Base-by-base conservation (phyloP, 768 basidiomycete species). In the Tulasnella sp. region DNA sequence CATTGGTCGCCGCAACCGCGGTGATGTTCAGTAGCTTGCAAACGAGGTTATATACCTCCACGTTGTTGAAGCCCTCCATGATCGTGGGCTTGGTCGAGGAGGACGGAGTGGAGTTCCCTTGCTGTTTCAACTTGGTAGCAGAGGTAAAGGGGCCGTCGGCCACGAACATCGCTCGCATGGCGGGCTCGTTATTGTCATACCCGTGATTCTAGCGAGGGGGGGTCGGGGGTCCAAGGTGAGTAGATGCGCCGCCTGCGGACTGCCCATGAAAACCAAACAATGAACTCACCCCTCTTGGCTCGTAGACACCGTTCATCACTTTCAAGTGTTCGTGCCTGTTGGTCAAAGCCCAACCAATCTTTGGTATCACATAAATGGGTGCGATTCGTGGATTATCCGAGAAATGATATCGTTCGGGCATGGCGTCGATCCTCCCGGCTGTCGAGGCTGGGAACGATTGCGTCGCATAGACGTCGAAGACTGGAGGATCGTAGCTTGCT, bases 101-200 rank as follows among this genome's bases (percentile, higher is more conserved):
- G 38, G 41, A 19, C 11, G 56, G 32, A 3, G 27, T 26, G 15
- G 32, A 48, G 27, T 50, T 42, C 3, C 30, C 27, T n/a, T 26
- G 29, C 69, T 5, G 76, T 72, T 53, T 23, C 54, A 82, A 76
- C 44, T 80, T 77, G 10, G 80, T 71, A 13, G 86, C 82, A 23
- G 44, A 27, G 10, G 56, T 29, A 70, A 92, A 93, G 0, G 93
- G 93, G 1, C 93, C 93, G 67, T 92, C 89, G 9, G 89, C 91
- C 60, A 95, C 84, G 70, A 95, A 94, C 68, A 90, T 84, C 1
- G 91, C 91, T 52, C 83, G 81, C 93, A 95, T 95, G 4, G 84
- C 75, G 11, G 74, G 67, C 43, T 83, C 81, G 17, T 78, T 70
- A 64, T 92, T 93, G 69, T 94, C 91, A 67, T 93, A 96, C 4